phyloP scores from a whole-genome alignment of 2,329 filamentous ascomycete genomes.

The Botryosphaeria dothidea region DNA sequence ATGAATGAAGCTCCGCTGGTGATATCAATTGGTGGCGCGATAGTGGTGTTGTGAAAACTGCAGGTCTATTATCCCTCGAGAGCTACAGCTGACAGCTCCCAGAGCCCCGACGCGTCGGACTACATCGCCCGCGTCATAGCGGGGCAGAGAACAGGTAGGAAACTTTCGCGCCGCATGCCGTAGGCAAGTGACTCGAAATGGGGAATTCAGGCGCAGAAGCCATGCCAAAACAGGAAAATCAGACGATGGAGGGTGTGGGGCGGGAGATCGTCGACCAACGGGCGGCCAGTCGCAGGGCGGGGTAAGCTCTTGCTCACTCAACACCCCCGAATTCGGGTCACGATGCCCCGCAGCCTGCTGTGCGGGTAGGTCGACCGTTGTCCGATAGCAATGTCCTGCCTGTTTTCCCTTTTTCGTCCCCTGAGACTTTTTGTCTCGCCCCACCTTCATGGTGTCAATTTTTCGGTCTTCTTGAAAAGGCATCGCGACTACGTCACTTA shows the following conservation, averaged over 20 bases:
- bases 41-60: neutral
- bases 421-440: neutral
- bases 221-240: neutral
- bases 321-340: neutral
- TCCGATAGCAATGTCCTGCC: neutral
- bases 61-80: no score
- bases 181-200: neutral
- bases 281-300: neutral
- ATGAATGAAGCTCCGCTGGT: no score
- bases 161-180: neutral
- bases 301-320: neutral
- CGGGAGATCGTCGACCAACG: constrained; percentile 17
- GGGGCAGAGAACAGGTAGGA: neutral
- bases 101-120: neutral
- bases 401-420: neutral
- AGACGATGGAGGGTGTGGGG: neutral
- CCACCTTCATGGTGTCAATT: neutral
- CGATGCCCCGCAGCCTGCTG: neutral
- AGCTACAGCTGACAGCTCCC: neutral
- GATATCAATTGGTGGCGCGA: no score
- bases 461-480: neutral
- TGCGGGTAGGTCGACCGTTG: neutral
- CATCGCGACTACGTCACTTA: neutral
- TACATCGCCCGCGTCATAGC: neutral
- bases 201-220: neutral